Evolutionary conservation across 306 rosid genomes (phyloP), one percentile per base, ranked within the genome.

Genomic region (Clitoria ternatea): DNA sequence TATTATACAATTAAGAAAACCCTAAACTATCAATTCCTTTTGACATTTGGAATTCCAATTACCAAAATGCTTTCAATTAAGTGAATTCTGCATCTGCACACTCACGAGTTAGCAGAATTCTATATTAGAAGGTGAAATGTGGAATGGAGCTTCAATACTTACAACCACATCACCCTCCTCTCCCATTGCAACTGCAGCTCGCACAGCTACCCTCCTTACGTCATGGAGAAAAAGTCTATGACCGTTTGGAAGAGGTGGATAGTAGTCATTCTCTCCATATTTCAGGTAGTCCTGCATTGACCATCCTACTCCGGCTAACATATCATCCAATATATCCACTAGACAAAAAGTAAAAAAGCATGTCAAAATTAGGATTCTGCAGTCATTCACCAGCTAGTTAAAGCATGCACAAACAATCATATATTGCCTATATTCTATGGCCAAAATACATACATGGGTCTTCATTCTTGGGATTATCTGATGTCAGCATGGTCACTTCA

Each of bases 111-210:
- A 29, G 29, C 18, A 5, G 74, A 61, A 36, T 35, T 22, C 29
- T 47, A 42, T 15, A 63, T 47, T 12, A 64, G 53, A 61, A 53
- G 52, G 67, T 63, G 52, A 12, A 50, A 59, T 45, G 52, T 2
- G 20, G 47, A 69, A 72, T n/a, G 69, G 77, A 78, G 85, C 17
- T 83, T 76, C 48, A 64, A 70, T 66, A 91, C 99, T 94, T 87
- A 89, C 97, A 80, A 94, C 91, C 75, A 94, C 84, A 78, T 94
- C 99, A 54, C 92, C 97, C 83, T 91, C 99, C 87, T 94, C 99
- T 8, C 97, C 97, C 97, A 94, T 91, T 77, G 99, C 99, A 78
- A 94, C 97, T 13, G 96, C 91, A 82, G 89, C 88, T 40, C 99
- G 95, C 65, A 91, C 97, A 42, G 92, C 96, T 44, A 89, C 95